phyloP scores from a whole-genome alignment of 1,139 yeast genomes.

The Geotrichum citri-aurantii region DNA sequence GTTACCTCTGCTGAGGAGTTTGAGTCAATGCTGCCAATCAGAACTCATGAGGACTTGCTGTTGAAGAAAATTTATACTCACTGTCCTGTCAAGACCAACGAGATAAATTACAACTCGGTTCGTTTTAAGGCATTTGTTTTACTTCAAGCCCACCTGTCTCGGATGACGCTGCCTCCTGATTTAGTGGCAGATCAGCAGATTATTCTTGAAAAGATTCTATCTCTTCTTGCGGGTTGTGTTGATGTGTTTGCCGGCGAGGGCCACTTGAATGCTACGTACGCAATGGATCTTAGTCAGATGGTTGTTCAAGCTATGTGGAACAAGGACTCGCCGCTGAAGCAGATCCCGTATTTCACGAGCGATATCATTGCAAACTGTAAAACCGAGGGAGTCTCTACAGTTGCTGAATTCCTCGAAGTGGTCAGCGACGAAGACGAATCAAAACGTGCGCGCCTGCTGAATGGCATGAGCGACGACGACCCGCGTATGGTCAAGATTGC shows the following conservation, averaged over 20 bases:
- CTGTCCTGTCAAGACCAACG: conserved; percentile 53
- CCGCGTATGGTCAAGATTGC: conserved; percentile 60
- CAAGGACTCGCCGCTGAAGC: conserved; percentile 70
- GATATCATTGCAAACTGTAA: conserved; percentile 55
- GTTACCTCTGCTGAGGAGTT: conserved; percentile 67
- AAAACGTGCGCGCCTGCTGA: conserved; percentile 57
- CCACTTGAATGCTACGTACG: conserved; percentile 64
- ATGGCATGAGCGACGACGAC: conserved; percentile 44
- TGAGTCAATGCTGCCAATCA: conserved; percentile 49
- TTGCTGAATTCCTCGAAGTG: conserved; percentile 78
- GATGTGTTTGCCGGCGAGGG: conserved; percentile 83
- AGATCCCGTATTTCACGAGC: conserved; percentile 64
- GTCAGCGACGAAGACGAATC: conserved; percentile 54
- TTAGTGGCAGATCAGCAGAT: conserved; percentile 50
- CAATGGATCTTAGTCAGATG: conserved; percentile 90
- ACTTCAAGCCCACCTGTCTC: conserved; percentile 74
- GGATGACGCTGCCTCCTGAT: conserved; percentile 57
- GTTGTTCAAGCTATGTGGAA: conserved; percentile 84
- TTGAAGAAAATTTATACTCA: conserved; percentile 50
- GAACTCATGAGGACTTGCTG: conserved; percentile 51
- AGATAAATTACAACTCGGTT: conserved; percentile 47
- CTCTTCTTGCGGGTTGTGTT: conserved; percentile 58
- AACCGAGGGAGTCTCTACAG: conserved; percentile 54
- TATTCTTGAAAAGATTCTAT: conserved; percentile 47
- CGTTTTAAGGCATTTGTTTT: conserved; percentile 66